phyloP scores from a whole-genome alignment of 441 rosid genomes.

The Eugenia klotzschiana region DNA sequence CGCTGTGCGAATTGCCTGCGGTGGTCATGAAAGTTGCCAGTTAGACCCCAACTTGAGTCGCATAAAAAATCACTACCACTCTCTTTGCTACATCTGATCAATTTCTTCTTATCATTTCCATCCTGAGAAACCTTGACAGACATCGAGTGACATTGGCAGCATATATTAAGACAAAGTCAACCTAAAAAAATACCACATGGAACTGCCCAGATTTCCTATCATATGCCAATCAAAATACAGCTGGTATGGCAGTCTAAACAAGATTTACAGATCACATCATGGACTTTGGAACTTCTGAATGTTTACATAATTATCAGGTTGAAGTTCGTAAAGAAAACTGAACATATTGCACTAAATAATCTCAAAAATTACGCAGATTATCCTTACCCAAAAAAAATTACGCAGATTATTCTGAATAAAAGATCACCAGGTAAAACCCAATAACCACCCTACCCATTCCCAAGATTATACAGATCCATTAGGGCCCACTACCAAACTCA shows the following conservation, averaged over 20 bases:
- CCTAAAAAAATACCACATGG: not conserved
- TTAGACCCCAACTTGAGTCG: not conserved
- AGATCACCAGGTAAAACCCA: not conserved
- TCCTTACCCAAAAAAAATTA: not conserved
- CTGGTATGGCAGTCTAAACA: not conserved
- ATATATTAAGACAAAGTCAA: not conserved
- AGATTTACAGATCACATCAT: not conserved
- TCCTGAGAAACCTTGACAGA: not conserved
- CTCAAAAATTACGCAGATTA: not conserved
- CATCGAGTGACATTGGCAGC: not conserved
- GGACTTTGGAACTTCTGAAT: not conserved
- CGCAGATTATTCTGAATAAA: not conserved
- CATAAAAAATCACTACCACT: not conserved
- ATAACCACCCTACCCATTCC: not conserved
- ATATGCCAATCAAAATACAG: not conserved
- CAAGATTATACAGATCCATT: not conserved
- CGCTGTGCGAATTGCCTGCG: constrained; percentile 39
- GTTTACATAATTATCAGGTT: not conserved
- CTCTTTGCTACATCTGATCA: not conserved
- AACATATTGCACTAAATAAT: not conserved
- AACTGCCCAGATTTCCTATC: not conserved
- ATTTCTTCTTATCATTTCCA: not conserved
- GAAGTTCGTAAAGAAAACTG: not conserved
- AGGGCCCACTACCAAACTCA: not conserved
- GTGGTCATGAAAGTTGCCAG: not conserved